A percentile compares a stretch with the other conserved stretches of the same genome.
These are phyloP conservation scores for Euryodendron excelsum DNA, from an alignment of 148 eudicot species.

Conservation along the genomic window DNA sequence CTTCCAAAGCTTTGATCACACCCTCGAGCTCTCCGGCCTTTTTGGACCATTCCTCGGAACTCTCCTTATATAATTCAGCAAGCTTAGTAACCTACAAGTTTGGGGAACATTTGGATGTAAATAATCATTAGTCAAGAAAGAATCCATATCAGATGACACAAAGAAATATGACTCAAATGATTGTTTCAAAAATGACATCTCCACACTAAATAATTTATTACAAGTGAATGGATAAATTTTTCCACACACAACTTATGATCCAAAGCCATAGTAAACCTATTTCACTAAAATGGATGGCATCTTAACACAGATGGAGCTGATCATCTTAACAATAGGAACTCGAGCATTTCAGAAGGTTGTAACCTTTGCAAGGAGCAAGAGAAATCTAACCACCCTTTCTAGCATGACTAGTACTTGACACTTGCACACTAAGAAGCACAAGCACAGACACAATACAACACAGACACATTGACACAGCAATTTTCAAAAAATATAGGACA, in stretches of 20 bases:
- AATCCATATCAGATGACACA: not conserved
- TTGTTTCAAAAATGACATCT: not conserved
- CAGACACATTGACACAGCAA: no score
- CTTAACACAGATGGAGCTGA: not conserved
- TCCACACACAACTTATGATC: not conserved
- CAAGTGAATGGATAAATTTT: not conserved
- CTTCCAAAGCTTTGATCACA: conserved; percentile 91
- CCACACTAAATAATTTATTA: not conserved
- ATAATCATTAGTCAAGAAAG: not conserved
- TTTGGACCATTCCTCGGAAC: conserved; percentile 92
- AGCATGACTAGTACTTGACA: not conserved
- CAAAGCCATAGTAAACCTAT: not conserved
- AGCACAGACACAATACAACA: no score
- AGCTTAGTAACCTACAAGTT: conserved; percentile 58
- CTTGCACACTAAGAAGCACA: not conserved
- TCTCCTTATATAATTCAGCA: conserved; percentile 88
- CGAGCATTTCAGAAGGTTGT: no score
- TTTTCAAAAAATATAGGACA: no score
- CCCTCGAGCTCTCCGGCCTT: conserved; percentile 99
- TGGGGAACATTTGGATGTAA: conserved; percentile 3
- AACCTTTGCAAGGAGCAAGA: not conserved
- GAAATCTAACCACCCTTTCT: not conserved
- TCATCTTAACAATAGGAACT: not conserved
- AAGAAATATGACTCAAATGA: not conserved
- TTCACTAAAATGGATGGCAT: not conserved